Evolutionary conservation across 805 yeast genomes (phyloP).

Genomic region (Zygotorulaspora danielsina): DNA sequence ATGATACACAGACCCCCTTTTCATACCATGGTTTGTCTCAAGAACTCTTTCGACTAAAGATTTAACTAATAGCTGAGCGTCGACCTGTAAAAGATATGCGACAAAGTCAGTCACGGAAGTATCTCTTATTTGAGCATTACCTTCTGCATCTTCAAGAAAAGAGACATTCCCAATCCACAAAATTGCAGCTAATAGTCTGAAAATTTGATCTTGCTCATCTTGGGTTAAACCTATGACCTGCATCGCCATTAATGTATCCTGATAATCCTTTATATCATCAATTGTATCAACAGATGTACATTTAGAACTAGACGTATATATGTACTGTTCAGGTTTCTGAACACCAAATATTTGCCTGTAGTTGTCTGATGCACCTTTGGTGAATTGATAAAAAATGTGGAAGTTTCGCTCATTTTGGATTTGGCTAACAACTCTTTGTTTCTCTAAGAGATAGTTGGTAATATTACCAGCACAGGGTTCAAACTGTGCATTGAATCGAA

Average conservation of each 20-base stretch:
- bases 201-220: constrained; percentile 84
- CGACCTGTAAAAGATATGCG: constrained; percentile 84
- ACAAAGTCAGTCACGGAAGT: constrained; percentile 90
- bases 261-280: constrained; percentile 74
- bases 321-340: constrained; percentile 89
- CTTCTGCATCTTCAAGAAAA: constrained; percentile 80
- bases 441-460: constrained; percentile 89
- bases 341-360: constrained; percentile 84
- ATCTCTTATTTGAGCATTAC: constrained; percentile 79
- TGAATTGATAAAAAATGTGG: constrained; percentile 94
- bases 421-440: constrained; percentile 96
- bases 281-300: constrained; percentile 84
- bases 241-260: constrained; percentile 85
- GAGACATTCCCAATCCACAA: constrained; percentile 93
- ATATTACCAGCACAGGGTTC: constrained; percentile 95
- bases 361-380: constrained; percentile 81
- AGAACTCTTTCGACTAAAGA: constrained; percentile 75
- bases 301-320: constrained; percentile 80
- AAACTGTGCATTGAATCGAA: constrained; percentile 71
- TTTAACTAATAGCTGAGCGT: constrained; percentile 57
- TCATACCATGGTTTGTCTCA: constrained; percentile 86
- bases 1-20: constrained; percentile 89
- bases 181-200: constrained; percentile 76
- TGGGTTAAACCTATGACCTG: constrained; percentile 74
- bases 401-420: constrained; percentile 89